Evolutionary conservation across 1,284 basidiomycete species (phyloP), one percentile per base, ranked within the genome.

Genomic region (Afroboletus lepidellus): DNA sequence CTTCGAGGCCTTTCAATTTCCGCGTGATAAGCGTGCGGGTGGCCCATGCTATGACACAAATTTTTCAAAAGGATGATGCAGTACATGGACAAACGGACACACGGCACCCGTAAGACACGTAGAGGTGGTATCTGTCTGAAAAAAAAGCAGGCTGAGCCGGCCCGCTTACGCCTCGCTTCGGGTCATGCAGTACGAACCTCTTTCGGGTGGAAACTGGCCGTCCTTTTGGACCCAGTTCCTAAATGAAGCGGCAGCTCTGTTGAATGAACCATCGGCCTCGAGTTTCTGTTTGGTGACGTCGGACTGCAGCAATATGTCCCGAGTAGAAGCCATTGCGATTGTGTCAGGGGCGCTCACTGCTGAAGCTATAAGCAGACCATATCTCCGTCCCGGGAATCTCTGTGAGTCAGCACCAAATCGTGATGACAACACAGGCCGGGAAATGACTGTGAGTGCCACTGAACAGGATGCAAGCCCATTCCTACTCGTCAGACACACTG

Each of bases 1-100:
- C 79, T 60, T 98, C 90, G 33, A 99, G 79, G 1, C 94, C 94
- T 72, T 98, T 98, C 60, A 99, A 79, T 70, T 92, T 83, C 60
- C 95, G 81, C 5, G 89, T 79, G 61, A 99, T 98, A 51, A 98
- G 75, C 2, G 94, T 80, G 57, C 96, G 81, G 46, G 94, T 94
- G 0, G 96, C 96, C 95, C 96, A 98, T 5, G 95, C 87, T 89
- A 39, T 3, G 37, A 27, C 2, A 57, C 24, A 20, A 24, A n/a
- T 52, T 29, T 44, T 42, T n/a, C n/a, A n/a, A n/a, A 34, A 33
- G 33, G 27, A 47, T 15, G 11, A 25, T n/a, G 32, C 33, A 8
- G 12, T 8, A 21, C 23, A 13, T 6, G 18, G 16, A 33, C 11
- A 2, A 18, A 12, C 5, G 33, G 25, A 75, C 88, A 76, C 54